phyloP scores from a whole-genome alignment of 2,329 filamentous ascomycete species.

The Fusarium piperis region DNA sequence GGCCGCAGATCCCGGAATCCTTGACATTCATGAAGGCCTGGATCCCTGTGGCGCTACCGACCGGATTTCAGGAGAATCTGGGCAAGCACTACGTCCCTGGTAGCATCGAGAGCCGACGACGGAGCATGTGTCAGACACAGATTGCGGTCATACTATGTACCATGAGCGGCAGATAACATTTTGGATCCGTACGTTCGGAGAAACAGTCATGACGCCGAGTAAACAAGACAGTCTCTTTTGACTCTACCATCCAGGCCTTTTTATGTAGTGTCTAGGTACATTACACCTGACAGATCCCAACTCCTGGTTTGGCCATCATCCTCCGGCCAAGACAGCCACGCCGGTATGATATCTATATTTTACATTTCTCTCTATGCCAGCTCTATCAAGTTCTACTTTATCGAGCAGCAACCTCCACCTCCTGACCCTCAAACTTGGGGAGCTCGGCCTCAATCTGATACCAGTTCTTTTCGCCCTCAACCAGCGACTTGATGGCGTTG shows the following conservation, averaged over 20 bases:
- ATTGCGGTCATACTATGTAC: neutral
- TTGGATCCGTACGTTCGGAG: neutral
- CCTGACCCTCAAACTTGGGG: slow-evolving; percentile 85
- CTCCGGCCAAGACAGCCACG: neutral
- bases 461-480: slow-evolving; percentile 65
- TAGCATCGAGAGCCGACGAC: neutral
- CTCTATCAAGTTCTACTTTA: slow-evolving; percentile 33
- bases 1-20: slow-evolving; percentile 20
- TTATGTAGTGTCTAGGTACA: slow-evolving; percentile 23
- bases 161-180: neutral
- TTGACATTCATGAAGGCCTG: slow-evolving; percentile 15
- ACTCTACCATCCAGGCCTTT: slow-evolving; percentile 2
- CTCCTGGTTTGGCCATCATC: slow-evolving; percentile 13
- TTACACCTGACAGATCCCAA: slow-evolving; percentile 16
- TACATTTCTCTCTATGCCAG: slow-evolving; percentile 29
- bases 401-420: slow-evolving; percentile 57
- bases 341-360: slow-evolving; percentile 30
- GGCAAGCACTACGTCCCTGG: neutral
- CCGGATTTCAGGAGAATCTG: slow-evolving; percentile 15
- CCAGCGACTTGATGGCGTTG: slow-evolving; percentile 71
- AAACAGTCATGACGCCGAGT: neutral
- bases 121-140: neutral
- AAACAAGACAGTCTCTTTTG: slow-evolving; percentile 8
- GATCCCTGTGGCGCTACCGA: slow-evolving; percentile 12
- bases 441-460: slow-evolving; percentile 78